Evolutionary conservation across 2,329 filamentous ascomycete genomes (phyloP), one percentile per base, ranked within the genome.

Genomic region (Waltergamsia citrina): DNA sequence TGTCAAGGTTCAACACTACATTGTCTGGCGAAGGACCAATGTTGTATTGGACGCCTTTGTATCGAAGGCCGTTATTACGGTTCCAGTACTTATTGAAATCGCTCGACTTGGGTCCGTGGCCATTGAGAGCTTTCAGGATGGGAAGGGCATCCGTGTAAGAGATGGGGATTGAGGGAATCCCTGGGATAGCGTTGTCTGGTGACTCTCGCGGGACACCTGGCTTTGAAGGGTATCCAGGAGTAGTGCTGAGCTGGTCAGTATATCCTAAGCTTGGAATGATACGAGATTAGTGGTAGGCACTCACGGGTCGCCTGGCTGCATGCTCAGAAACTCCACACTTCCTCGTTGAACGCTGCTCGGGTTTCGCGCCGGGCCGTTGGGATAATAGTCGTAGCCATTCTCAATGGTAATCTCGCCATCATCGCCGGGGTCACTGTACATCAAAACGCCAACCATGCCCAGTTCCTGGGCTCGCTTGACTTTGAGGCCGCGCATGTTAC

Each of bases 221-320:
- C 54, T 90, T 90, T 1, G 87, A 94, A 7, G 90, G 84, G 50
- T 94, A 95, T 9, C 92, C 92, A 14, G 87, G 86, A 0, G 92
- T 96, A 0, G 92, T 94, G 32, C 62, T 65, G 35, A 8, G 6
- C 19, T 7, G 6, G 38, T 48, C 32, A 52, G 41, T n/a, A 18
- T 6, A 24, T 15, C 18, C 18, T 19, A 28, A 19, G 9, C 8
- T 16, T 22, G 14, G n/a, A 4, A 23, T 6, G 5, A 43, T n/a
- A n/a, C n/a, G n/a, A n/a, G n/a, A n/a, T n/a, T n/a, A n/a, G n/a
- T n/a, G n/a, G n/a, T n/a, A n/a, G n/a, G n/a, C n/a, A n/a, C 52
- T 41, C 53, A 65, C 53, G 90, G 90, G 50, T 96, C 73, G 41
- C 82, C 81, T 40, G 67, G 74, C 34, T 62, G 68, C 43, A 69